Base-by-base conservation (phyloP, 176 grass and related monocot species). In the Zea luxurians region DNA sequence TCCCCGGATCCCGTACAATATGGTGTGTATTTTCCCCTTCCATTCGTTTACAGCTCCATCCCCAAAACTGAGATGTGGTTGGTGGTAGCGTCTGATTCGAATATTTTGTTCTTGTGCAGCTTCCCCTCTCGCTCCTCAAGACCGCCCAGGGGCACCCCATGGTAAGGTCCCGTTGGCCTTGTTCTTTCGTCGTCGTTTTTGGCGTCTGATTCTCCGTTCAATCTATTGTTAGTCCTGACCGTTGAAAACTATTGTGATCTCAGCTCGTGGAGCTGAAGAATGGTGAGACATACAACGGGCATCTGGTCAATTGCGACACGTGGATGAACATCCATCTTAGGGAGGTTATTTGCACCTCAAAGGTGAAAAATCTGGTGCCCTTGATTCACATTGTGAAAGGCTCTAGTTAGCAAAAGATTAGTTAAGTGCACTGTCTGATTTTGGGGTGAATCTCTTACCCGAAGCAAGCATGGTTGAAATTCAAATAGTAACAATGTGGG, bases 321-420 rank as follows among this genome's bases (percentile, higher is more conserved):
- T 99, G 96, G 96, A 99, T 99, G 96, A 99, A 99, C 78, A 99
- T 99, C 59, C 96, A 99, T 76, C 96, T 99, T 44, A 81, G 96
- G 64, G 96, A 99, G 84, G 96, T 99, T 75, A 99, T 99, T 70
- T 99, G 96, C 72, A 99, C 96, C 44, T 99, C 96, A 42, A 99
- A 99, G 96, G 96, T 99, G 74, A 83, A 37, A 66, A 67, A 20
- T 40, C 13, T 18, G 0, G 15, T 59, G 57, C 72, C 38, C 65
- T 8, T 1, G 52, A 38, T 61, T 37, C 20, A 37, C 73, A 15
- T 49, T 36, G 13, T 72, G 7, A 36, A 70, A 10, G 13, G 52
- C 55, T 84, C n/a, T 59, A 40, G 58, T 34, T 3, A 69, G n/a
- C 21, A 13, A 13, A 57, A 47, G 18, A 54, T 66, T 66, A 65